phyloP scores from a whole-genome alignment of 2,329 filamentous ascomycete genomes.

The Akanthomyces dipterigenus region DNA sequence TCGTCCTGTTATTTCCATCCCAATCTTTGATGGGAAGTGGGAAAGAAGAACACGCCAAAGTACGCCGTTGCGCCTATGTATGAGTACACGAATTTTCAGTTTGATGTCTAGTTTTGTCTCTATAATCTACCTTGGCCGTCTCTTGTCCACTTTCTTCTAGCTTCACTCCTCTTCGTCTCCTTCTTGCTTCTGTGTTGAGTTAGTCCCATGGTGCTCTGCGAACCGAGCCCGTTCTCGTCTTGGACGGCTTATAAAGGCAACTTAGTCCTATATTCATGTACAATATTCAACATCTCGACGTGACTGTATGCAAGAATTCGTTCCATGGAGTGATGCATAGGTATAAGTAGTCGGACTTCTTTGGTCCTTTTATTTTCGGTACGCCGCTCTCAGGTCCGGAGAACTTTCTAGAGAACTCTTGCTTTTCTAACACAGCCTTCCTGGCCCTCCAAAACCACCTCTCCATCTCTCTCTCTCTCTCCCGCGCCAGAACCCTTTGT shows the following conservation, averaged over 20 bases:
- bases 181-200: neutral
- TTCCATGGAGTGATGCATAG: neutral
- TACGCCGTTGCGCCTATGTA: neutral
- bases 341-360: conserved; percentile 8
- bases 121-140: neutral
- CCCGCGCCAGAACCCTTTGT: neutral
- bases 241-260: neutral
- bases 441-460: neutral
- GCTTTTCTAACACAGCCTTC: conserved; percentile 1
- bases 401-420: neutral
- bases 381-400: neutral
- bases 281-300: neutral
- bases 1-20: neutral
- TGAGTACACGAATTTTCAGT: neutral
- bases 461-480: neutral
- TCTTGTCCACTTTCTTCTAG: neutral
- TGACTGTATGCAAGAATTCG: neutral
- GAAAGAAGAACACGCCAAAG: neutral
- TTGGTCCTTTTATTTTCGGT: conserved; percentile 6
- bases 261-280: no score
- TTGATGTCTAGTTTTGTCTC: neutral
- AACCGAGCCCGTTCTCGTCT: neutral
- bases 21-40: neutral
- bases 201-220: no score
- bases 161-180: neutral